Base-by-base conservation (phyloP, 2,329 filamentous ascomycete species). In the Colletotrichum chlorophyti region DNA sequence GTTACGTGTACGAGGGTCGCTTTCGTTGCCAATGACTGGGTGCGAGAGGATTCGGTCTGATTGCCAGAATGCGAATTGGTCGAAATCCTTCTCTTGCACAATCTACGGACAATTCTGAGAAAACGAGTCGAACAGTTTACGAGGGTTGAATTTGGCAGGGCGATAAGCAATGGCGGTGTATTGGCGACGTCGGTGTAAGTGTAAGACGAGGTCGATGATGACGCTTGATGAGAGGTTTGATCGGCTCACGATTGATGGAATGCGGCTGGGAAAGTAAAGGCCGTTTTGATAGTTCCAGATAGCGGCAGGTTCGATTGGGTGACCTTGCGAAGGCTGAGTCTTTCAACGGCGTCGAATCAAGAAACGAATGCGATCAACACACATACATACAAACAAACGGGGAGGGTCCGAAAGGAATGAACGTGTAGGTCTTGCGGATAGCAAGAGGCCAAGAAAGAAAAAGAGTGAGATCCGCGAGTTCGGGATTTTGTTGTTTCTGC, bases 301-400 rank as follows among this genome's bases (percentile, higher is more conserved):
- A 29, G 14, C n/a, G 42, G 27, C 24, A 35, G 19, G 10, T 23
- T 42, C 23, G 41, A 23, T 31, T 34, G 19, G 15, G 38, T 38
- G 37, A 49, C 55, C 42, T 40, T 49, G 40, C 42, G 31, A 47
- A 23, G 35, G 50, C 23, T 31, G 32, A 31, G 21, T 42, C 24
- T 45, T 42, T 47, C 12, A 45, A 50, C 53, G 32, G 27, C 26
- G 19, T 40, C 43, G 43, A 50, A 43, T 40, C 51, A 38, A 49
- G 53, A 63, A 59, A 52, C 38, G 53, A 49, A 62, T 63, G 61
- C 59, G 61, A 50, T 63, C 61, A 63, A 63, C 61, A 63, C 61
- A 61, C 51, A 63, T 59, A 63, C 61, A 61, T 47, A 46, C 41
- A 38, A 23, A 52, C 26, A 45, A 53, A 58, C 37, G 43, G 43